These are phyloP conservation scores for Orbilia blumenaviensis DNA, from an alignment of 2,329 filamentous ascomycete species.

Conservation along the genomic window DNA sequence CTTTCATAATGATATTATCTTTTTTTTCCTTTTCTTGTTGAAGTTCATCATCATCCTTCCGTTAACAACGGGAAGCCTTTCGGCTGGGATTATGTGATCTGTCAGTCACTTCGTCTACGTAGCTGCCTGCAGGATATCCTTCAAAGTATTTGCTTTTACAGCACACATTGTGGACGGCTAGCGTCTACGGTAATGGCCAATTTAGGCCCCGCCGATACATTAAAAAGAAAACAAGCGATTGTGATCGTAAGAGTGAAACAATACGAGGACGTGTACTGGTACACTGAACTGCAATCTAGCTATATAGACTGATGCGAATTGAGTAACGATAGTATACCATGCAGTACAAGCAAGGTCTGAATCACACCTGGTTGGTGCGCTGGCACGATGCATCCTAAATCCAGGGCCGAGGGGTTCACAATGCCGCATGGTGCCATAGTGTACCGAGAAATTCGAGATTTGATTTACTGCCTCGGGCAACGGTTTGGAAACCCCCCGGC, in stretches of 20 bases:
- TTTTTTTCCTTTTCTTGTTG: not conserved
- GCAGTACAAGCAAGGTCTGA: conserved; percentile 4
- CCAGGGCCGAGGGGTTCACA: not conserved
- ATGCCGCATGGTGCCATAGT: not conserved
- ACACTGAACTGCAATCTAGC: too few relatives aligned
- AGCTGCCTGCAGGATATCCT: conserved; percentile 9
- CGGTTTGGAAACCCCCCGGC: not conserved
- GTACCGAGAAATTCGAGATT: not conserved
- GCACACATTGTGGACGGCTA: not conserved
- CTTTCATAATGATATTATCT: not conserved
- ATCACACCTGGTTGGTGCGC: conserved; percentile 39
- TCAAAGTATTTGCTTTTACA: not conserved
- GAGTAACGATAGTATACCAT: too few relatives aligned
- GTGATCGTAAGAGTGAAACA: not conserved
- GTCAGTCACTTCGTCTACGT: not conserved
- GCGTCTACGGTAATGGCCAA: not conserved
- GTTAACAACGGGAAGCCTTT: not conserved
- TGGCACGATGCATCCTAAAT: conserved; percentile 22
- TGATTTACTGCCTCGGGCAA: not conserved
- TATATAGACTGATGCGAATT: conserved; percentile 18
- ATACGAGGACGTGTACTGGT: not conserved
- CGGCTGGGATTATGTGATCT: not conserved
- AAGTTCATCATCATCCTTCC: not conserved
- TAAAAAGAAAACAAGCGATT: not conserved
- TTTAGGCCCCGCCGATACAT: not conserved